Evolutionary conservation across 352 stramenopile genomes (phyloP).

Genomic region (Phytopythium sindhum): DNA sequence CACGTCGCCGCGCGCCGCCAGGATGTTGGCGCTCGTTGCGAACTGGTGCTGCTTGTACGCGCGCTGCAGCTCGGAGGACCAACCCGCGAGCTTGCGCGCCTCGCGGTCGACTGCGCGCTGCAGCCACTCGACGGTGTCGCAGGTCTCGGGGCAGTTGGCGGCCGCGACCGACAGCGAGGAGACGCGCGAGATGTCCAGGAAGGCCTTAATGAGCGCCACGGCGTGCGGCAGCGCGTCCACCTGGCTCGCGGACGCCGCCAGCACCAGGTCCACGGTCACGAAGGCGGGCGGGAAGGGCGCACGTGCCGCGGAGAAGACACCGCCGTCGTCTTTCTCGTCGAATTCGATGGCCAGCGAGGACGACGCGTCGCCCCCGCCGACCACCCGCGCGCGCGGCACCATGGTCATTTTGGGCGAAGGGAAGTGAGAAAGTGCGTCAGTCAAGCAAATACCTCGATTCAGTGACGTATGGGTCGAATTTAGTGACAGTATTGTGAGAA

Average conservation of each 20-base stretch:
- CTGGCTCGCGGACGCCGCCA: slow-evolving; percentile 11
- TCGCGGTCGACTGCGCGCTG: slow-evolving; percentile 23
- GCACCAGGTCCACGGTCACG: slow-evolving; percentile 27
- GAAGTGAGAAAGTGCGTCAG: background rate
- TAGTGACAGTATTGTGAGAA: background rate
- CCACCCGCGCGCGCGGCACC: slow-evolving; percentile 6
- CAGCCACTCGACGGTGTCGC: slow-evolving; percentile 20
- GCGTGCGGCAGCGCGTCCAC: slow-evolving; percentile 30
- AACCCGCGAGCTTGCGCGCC: slow-evolving; percentile 21
- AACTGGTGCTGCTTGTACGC: slow-evolving; percentile 38
- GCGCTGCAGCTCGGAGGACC: slow-evolving; percentile 36
- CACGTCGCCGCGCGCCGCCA: slow-evolving; percentile 20
- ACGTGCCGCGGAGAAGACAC: background rate
- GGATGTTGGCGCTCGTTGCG: slow-evolving; percentile 23
- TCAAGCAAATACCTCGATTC: background rate
- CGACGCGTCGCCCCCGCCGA: slow-evolving; percentile 5
- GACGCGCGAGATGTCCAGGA: slow-evolving; percentile 30
- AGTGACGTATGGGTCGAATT: background rate
- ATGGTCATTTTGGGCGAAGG: background rate
- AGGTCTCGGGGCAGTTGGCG: slow-evolving; percentile 12
- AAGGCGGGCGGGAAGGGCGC: slow-evolving; percentile 12
- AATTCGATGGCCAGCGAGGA: slow-evolving; percentile 6
- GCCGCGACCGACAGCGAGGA: slow-evolving; percentile 26
- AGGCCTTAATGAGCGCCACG: slow-evolving; percentile 15
- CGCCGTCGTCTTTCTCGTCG: background rate